These are phyloP conservation scores for Chlorella ohadii DNA, from an alignment of 139 green algal genomes.

Conservation along the genomic window DNA sequence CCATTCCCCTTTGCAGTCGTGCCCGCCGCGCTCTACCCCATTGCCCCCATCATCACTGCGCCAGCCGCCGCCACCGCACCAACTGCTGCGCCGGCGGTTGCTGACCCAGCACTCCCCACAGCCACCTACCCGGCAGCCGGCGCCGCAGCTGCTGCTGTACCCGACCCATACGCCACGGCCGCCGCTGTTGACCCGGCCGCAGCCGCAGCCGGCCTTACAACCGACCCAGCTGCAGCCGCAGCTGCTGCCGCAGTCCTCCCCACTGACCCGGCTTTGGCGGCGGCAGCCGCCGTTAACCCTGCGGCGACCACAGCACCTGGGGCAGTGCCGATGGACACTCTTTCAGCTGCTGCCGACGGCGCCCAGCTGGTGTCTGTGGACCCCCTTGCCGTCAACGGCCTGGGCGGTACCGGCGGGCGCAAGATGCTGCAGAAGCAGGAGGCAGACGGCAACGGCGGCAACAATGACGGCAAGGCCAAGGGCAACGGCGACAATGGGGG, in stretches of 20 bases:
- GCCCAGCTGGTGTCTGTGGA: background rate
- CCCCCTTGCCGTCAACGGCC: conserved; percentile 9
- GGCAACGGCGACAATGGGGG: no score
- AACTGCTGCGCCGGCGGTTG: no score
- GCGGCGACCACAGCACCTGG: background rate
- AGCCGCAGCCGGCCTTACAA: background rate
- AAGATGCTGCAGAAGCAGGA: background rate
- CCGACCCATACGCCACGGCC: no score
- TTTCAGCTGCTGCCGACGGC: background rate
- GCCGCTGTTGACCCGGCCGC: background rate
- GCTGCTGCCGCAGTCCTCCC: background rate
- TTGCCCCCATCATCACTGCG: no score
- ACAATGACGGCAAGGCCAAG: no score
- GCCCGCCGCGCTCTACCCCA: no score
- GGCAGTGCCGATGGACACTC: background rate
- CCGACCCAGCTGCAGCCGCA: background rate
- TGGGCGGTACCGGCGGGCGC: conserved; percentile 9
- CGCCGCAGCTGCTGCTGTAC: no score
- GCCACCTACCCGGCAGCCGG: no score
- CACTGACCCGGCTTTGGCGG: background rate
- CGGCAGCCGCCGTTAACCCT: background rate
- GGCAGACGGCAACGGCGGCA: no score
- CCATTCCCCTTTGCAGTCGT: no score
- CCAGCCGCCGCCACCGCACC: no score
- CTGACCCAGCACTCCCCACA: no score